Percentiles rank a stretch among this genome's conserved stretches.
Evolutionary conservation across 371 early-diverging fungal species (phyloP).

Genomic region (Encephalitozoon cuniculi): DNA sequence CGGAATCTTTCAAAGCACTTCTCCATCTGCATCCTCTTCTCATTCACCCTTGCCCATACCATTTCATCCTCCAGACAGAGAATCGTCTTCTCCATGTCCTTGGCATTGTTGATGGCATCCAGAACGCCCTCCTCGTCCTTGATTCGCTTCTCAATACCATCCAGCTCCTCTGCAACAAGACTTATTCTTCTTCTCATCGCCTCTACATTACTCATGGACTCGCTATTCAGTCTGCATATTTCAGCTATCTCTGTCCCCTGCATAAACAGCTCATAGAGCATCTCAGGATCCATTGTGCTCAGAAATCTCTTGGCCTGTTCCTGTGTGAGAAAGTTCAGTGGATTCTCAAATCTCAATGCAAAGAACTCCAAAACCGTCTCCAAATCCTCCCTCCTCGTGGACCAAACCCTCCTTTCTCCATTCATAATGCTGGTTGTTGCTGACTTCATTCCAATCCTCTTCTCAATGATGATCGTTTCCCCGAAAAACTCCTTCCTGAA

Average conservation of each 20-base stretch:
- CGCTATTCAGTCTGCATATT: slow-evolving; percentile 37
- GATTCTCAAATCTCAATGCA: slow-evolving; percentile 55
- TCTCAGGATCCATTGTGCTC: slow-evolving; percentile 35
- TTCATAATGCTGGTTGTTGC: slow-evolving; percentile 29
- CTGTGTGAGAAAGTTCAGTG: slow-evolving; percentile 60
- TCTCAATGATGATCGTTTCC: slow-evolving; percentile 50
- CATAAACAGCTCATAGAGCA: slow-evolving; percentile 57
- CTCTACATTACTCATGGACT: slow-evolving; percentile 18
- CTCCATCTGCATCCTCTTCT: slow-evolving; percentile 12
- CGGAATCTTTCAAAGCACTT: not conserved
- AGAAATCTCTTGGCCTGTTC: slow-evolving; percentile 60
- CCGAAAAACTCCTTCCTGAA: slow-evolving; percentile 34
- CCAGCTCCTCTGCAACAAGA: not conserved
- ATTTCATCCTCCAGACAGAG: slow-evolving; percentile 41
- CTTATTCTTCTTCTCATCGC: slow-evolving; percentile 37
- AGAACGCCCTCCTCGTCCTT: slow-evolving; percentile 12
- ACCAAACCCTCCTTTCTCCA: slow-evolving; percentile 16
- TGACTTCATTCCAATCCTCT: slow-evolving; percentile 28
- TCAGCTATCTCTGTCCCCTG: slow-evolving; percentile 59
- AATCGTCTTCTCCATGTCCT: slow-evolving; percentile 28
- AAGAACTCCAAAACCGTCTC: slow-evolving; percentile 48
- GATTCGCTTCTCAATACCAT: slow-evolving; percentile 24
- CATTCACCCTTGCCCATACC: slow-evolving; percentile 35
- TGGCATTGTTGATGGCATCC: not conserved
- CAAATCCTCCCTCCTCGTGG: slow-evolving; percentile 46